phyloP scores from a whole-genome alignment of 2,329 filamentous ascomycete genomes.

The Xylaria sp. region DNA sequence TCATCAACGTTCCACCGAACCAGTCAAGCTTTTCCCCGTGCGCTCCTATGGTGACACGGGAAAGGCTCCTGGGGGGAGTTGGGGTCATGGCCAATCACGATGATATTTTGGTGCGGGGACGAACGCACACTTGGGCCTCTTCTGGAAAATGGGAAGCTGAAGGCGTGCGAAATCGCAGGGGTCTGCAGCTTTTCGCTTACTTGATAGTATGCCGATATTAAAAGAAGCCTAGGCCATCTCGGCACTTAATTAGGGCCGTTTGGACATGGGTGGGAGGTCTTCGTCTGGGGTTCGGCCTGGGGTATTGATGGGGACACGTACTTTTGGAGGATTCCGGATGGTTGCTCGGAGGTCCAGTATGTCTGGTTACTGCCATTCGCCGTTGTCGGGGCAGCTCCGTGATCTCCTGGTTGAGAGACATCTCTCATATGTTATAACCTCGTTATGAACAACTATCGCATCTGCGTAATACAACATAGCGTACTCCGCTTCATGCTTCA shows the following conservation, averaged over 20 bases:
- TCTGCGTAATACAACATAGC: too few species aligned
- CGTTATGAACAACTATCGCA: not conserved
- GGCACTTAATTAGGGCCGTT: slow-evolving; percentile 23
- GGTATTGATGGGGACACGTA: slow-evolving; percentile 3
- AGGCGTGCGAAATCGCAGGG: slow-evolving; percentile 12
- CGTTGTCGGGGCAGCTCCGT: too few species aligned
- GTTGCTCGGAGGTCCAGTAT: too few species aligned
- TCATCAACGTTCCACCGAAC: slow-evolving; percentile 13
- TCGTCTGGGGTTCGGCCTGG: not conserved
- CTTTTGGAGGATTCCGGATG: too few species aligned
- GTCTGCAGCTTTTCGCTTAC: not conserved
- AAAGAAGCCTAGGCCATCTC: slow-evolving; percentile 5
- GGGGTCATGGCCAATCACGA: slow-evolving; percentile 23
- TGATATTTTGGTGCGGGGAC: slow-evolving; percentile 25
- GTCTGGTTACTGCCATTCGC: too few species aligned
- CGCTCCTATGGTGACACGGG: not conserved
- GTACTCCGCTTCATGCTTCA: not conserved
- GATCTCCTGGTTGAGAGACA: too few species aligned
- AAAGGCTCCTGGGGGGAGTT: not conserved
- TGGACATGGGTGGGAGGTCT: not conserved
- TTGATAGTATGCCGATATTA: slow-evolving; percentile 11
- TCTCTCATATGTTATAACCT: not conserved
- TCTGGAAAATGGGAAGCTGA: slow-evolving; percentile 14
- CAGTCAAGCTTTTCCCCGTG: slow-evolving; percentile 4
- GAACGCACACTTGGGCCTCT: slow-evolving; percentile 8